phyloP scores from a whole-genome alignment of 1,139 yeast species.

The Taphrina flavorubra region DNA sequence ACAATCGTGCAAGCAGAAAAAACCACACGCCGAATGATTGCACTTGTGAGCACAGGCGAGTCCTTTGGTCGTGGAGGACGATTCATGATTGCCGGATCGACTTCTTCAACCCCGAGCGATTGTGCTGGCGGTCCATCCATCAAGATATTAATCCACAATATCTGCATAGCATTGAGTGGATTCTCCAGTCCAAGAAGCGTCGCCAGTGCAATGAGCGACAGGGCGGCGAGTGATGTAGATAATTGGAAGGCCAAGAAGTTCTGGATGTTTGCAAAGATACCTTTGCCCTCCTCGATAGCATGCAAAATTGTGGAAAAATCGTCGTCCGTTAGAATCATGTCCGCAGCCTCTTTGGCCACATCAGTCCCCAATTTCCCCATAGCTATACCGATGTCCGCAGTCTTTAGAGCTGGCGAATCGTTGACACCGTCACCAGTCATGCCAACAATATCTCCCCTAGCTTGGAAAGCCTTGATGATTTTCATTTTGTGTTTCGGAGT shows the following conservation, averaged over 20 bases:
- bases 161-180: constrained; percentile 98
- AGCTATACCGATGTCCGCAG: constrained; percentile 96
- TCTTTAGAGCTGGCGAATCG: constrained; percentile 97
- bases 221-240: constrained; percentile 93
- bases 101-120: constrained; percentile 95
- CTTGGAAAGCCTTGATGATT: constrained; percentile 88
- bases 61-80: constrained; percentile 89
- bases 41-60: constrained; percentile 76
- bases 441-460: constrained; percentile 93
- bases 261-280: constrained; percentile 91
- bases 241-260: constrained; percentile 92
- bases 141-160: constrained; percentile 88
- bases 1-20: constrained; percentile 74
- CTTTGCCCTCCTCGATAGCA: constrained; percentile 96
- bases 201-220: constrained; percentile 82
- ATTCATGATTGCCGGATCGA: constrained; percentile 90
- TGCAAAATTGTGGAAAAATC: constrained; percentile 89
- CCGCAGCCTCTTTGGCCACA: constrained; percentile 98
- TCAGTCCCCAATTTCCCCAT: constrained; percentile 98
- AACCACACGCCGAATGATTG: constrained; percentile 71
- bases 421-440: constrained; percentile 99
- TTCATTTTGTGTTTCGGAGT: constrained; percentile 94
- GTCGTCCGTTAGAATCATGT: constrained; percentile 95
- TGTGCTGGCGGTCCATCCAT: constrained; percentile 99
- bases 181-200: constrained; percentile 87